Evolutionary conservation across 2,329 filamentous ascomycete genomes (phyloP), one percentile per base, ranked within the genome.

Genomic region (Cryoendolithus antarcticus): DNA sequence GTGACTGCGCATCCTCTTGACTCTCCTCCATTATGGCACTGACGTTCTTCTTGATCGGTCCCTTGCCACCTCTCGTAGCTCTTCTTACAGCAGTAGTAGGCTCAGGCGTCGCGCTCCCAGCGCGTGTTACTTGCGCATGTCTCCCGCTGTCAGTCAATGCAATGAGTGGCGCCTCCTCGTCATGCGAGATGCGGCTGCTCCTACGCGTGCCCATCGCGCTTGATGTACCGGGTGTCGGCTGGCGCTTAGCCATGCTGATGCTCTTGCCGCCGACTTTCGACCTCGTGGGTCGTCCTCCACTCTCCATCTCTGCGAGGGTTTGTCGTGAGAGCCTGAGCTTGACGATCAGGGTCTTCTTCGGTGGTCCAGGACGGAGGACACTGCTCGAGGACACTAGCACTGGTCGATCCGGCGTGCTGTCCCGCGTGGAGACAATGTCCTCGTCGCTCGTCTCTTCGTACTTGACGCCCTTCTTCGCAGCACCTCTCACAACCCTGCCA

Each of bases 171-270:
- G 71, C 68, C 19, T 71, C 67, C 3, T 70, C 62, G 46, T 74
- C 72, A 44, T 74, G 72, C 15, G 69, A 75, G 11, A 74, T 64
- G 34, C 76, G 74, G 52, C 72, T 76, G 46, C 69, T 76, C 44
- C 74, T 67, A 46, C 75, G 63, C 30, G 60, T 62, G 6, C 43
- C 48, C 4, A 47, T 43, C 34, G 40, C 39, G 28, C 43, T 38
- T 9, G 43, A 38, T 12, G 39, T 41, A 9, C 48, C 48, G 3
- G 56, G 52, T 27, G 52, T 19, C 15, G 15, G 15, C 15, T 19
- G 15, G 15, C 15, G 15, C 15, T 19, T 19, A 19, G 15, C 15
- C 34, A 46, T 50, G 5, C 41, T 41, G 30, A 53, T 43, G 21
- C 33, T 40, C 41, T 62, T 62, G 27, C 61, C 52, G 32, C 49